Evolutionary conservation across 495 filamentous ascomycete species (phyloP), one percentile per base, ranked within the genome.

Genomic region (Aspergillus wentii): DNA sequence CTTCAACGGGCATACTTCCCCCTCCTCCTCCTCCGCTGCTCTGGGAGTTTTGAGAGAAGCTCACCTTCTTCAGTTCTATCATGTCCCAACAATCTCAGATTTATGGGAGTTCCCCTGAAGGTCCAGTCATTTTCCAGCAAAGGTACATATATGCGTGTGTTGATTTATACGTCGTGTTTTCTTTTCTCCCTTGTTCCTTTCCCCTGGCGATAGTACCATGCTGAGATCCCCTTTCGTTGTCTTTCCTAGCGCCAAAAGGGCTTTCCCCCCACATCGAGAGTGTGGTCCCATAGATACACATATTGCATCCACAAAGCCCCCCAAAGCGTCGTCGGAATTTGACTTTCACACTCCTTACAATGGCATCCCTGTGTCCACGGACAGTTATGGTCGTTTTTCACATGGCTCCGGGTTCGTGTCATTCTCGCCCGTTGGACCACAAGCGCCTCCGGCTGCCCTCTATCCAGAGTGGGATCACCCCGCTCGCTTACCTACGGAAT

Each of bases 121-220:
- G 49, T 40, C 61, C 64, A 29, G 43, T 64, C 30, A 53, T 67
- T 20, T 68, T 66, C 43, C 64, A 67, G 22, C 59, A 55, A 71
- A 71, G 66, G 66, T 71, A 67, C 34, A 54, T 51, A 39, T 39
- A 4, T 23, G 14, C 11, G 5, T n/a, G n/a, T n/a, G n/a, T n/a
- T n/a, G n/a, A n/a, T n/a, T n/a, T n/a, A n/a, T n/a, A n/a, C 4
- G 4, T 29, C 26, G 11, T 29, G 17, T 36, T 25, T 23, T 40
- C 30, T 39, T 55, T 41, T 46, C 36, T 46, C 20, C 17, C 26
- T 41, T 35, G 33, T 30, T 35, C 25, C 27, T 42, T 27, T 48
- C 33, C 26, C 30, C 29, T 46, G 38, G 31, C 20, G 19, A 39
- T 36, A 3, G 35, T 37, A n/a, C n/a, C n/a, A 42, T 39, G 40